A percentile compares a stretch with the other conserved stretches of the same genome.
Evolutionary conservation across 2,329 filamentous ascomycete genomes (phyloP).

Genomic region (Lojkania enalia): DNA sequence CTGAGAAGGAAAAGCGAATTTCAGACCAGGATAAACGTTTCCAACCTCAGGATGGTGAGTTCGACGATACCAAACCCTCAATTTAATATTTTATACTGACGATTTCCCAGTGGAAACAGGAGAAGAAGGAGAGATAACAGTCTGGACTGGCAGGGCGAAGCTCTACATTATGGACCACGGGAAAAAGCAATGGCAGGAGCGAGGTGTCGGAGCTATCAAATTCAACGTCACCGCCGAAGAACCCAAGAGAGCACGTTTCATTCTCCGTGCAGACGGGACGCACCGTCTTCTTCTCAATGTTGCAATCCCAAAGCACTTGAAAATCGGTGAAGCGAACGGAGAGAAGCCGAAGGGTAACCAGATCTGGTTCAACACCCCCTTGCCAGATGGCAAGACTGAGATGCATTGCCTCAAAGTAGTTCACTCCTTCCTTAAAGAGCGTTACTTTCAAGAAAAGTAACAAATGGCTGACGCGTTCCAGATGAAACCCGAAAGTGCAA

Average conservation of each 20-base stretch:
- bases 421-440: too few species aligned
- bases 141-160: conserved; percentile 78
- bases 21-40: conserved; percentile 59
- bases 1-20: conserved; percentile 21
- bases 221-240: conserved; percentile 61
- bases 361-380: conserved; percentile 64
- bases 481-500: background rate
- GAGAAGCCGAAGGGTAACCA: conserved; percentile 71
- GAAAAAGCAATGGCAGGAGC: conserved; percentile 80
- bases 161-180: conserved; percentile 75
- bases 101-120: conserved; percentile 74
- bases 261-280: conserved; percentile 91
- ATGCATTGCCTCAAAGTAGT: conserved; percentile 62
- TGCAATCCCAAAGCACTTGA: conserved; percentile 75
- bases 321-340: conserved; percentile 68
- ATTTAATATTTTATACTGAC: conserved; percentile 18
- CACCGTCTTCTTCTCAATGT: conserved; percentile 87
- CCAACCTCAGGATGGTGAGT: conserved; percentile 66
- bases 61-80: background rate
- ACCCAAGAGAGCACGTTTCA: conserved; percentile 65
- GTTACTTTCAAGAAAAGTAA: too few species aligned
- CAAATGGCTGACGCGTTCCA: background rate
- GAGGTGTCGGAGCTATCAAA: conserved; percentile 81
- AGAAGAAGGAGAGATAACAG: conserved; percentile 78
- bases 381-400: conserved; percentile 50